Percentiles rank a stretch among this genome's conserved stretches.
phyloP scores from a whole-genome alignment of 345 rosid genomes.

The Ceriops decandra region DNA sequence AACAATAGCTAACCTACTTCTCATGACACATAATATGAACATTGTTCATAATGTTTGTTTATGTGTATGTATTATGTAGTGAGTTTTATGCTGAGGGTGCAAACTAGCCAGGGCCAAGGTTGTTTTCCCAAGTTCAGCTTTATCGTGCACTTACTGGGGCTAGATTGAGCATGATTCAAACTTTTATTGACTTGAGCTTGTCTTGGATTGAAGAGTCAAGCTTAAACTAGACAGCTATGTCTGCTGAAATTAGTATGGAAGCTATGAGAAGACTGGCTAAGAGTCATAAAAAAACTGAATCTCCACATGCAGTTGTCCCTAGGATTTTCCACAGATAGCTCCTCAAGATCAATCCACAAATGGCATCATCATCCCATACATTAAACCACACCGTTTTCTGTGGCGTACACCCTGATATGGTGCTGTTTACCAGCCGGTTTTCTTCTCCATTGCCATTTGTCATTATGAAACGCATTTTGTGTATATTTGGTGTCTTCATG shows the following conservation, averaged over 20 bases:
- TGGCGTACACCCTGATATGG: slow-evolving; percentile 82
- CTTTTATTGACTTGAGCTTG: slow-evolving; percentile 11
- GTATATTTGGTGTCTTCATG: not conserved
- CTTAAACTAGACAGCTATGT: too few relatives aligned
- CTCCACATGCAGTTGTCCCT: too few relatives aligned
- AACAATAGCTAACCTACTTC: not conserved
- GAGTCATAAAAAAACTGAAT: too few relatives aligned
- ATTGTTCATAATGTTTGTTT: not conserved
- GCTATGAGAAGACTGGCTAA: too few relatives aligned
- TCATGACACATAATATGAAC: not conserved
- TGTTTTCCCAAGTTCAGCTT: not conserved
- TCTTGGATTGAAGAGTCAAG: too few relatives aligned
- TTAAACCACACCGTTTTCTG: not conserved
- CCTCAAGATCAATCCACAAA: too few relatives aligned
- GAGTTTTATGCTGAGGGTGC: too few relatives aligned
- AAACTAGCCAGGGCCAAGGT: not conserved
- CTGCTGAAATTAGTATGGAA: too few relatives aligned
- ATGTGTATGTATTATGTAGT: not conserved
- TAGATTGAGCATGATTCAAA: not conserved
- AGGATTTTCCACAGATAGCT: too few relatives aligned
- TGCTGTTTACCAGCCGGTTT: slow-evolving; percentile 76
- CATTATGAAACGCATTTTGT: slow-evolving; percentile 6
- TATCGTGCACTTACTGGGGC: not conserved
- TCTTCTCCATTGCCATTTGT: slow-evolving; percentile 21
- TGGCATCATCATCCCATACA: too few relatives aligned